Percentiles rank a stretch among this genome's conserved stretches.
These are phyloP conservation scores for Arbutus unedo DNA, from an alignment of 148 eudicot genomes.

Conservation along the genomic window DNA sequence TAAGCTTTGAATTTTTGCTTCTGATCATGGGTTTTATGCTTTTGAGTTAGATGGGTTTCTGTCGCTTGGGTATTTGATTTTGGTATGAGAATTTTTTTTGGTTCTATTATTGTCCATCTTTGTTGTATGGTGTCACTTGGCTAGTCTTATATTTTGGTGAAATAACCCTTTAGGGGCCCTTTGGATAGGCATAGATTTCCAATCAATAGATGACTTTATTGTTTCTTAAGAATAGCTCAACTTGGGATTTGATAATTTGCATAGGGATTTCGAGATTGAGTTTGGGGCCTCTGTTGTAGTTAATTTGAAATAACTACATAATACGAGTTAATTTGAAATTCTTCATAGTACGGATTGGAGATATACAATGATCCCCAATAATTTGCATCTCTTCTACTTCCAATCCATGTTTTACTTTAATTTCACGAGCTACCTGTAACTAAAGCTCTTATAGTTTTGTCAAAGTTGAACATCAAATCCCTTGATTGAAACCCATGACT, in stretches of 20 bases:
- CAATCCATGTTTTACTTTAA: not conserved
- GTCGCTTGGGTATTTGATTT: slow-evolving; percentile 10
- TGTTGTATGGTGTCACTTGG: slow-evolving; percentile 2
- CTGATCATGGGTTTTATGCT: not conserved
- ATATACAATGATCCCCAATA: not conserved
- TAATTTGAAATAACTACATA: not conserved
- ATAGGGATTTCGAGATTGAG: not conserved
- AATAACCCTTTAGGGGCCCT: not conserved
- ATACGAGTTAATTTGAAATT: not conserved
- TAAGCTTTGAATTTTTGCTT: slow-evolving; percentile 32
- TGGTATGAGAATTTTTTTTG: not conserved
- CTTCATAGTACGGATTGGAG: not conserved
- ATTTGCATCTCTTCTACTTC: not conserved
- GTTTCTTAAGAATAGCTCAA: not conserved
- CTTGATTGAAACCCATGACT: not conserved
- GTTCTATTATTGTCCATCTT: not conserved
- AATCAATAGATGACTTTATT: not conserved
- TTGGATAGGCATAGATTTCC: not conserved
- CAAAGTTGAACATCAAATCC: not conserved
- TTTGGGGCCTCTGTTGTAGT: not conserved
- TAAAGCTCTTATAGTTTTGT: not conserved
- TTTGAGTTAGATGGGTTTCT: not conserved
- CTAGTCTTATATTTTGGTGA: not conserved
- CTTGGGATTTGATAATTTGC: not conserved
- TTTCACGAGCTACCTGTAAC: not conserved